Base-by-base conservation (phyloP, 2,329 filamentous ascomycete genomes). In the Penicillium rolfsii region DNA sequence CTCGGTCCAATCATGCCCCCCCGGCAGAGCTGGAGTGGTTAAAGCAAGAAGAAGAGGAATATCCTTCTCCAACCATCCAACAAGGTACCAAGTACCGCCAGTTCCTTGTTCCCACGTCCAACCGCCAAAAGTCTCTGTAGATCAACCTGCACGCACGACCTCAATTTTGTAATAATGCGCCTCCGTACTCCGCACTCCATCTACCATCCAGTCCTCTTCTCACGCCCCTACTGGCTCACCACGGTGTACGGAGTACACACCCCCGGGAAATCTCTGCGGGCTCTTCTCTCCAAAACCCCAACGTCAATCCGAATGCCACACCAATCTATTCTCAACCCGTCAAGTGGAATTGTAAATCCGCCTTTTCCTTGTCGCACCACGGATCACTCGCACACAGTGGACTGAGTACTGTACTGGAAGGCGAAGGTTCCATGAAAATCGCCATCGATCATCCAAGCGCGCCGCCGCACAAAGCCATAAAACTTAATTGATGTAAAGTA, bases 361-460 rank as follows among this genome's bases (percentile, higher is more conserved):
- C 1, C 26, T 33, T 19, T 33, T 26, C 14, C 26, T 35, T 30
- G n/a, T 36, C 48, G 26, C 28, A 50, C 28, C 45, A 28, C 24
- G 28, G 14, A 26, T 9, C 3, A 8, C 45, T 28, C 14, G n/a
- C 14, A 12, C 3, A 5, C 36, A 38, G 12, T n/a, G 11, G 30
- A 33, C 36, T 14, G 5, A 30, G 5, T 14, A 36, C 12, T 14
- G 11, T 5, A 36, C 35, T 36, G 35, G 1, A 36, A 36, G 12
- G 35, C 35, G 5, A 36, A 43, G 19, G 5, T 19, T 22, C 9
- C 4, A 43, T 43, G 40, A 43, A 43, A 19, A 50, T 43, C 50
- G 33, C 46, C 40, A 50, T 55, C 55, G 61, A 63, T 63, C 61
- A 55, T 52, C 43, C 40, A 43, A 43, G 19, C 36, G 36, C 36